Conservation (phyloP, 2,329 filamentous ascomycete genomes). For the Thermomyces lanuginosus region DNA sequence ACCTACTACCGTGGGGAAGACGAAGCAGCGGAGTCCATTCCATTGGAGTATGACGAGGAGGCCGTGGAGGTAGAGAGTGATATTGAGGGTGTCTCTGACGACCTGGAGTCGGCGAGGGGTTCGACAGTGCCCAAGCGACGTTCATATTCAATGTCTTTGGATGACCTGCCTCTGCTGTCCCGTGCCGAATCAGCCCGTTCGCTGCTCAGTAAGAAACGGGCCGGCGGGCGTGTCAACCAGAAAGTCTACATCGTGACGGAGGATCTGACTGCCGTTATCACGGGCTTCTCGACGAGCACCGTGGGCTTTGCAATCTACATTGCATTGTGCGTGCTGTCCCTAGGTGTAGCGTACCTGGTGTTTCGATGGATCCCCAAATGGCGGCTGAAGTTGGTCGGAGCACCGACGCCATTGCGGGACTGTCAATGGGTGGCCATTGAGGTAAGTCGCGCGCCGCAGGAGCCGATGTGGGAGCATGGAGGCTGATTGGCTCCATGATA, state of each 20-base stretch:
- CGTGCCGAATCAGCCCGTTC: slow-evolving; percentile 56
- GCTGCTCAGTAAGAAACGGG: slow-evolving; percentile 44
- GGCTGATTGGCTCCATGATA: slow-evolving; percentile 16
- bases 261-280: slow-evolving; percentile 83
- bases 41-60: slow-evolving; percentile 33
- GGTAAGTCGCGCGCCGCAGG: slow-evolving; percentile 28
- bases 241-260: slow-evolving; percentile 89
- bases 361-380: slow-evolving; percentile 82
- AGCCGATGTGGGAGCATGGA: neutral
- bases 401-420: slow-evolving; percentile 48
- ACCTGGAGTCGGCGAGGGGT: slow-evolving; percentile 20
- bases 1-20: slow-evolving; percentile 67
- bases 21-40: no score
- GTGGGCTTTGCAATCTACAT: slow-evolving; percentile 55
- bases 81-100: slow-evolving; percentile 28
- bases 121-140: slow-evolving; percentile 19
- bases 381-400: slow-evolving; percentile 62
- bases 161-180: slow-evolving; percentile 48
- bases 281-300: slow-evolving; percentile 68
- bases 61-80: slow-evolving; percentile 29
- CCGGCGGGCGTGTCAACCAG: slow-evolving; percentile 54
- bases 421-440: slow-evolving; percentile 90
- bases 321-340: slow-evolving; percentile 51
- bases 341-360: slow-evolving; percentile 67
- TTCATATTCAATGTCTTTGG: slow-evolving; percentile 28